These are phyloP conservation scores for Nakazawaea laoshanensis DNA, from an alignment of 805 yeast species.

Conservation along the genomic window DNA sequence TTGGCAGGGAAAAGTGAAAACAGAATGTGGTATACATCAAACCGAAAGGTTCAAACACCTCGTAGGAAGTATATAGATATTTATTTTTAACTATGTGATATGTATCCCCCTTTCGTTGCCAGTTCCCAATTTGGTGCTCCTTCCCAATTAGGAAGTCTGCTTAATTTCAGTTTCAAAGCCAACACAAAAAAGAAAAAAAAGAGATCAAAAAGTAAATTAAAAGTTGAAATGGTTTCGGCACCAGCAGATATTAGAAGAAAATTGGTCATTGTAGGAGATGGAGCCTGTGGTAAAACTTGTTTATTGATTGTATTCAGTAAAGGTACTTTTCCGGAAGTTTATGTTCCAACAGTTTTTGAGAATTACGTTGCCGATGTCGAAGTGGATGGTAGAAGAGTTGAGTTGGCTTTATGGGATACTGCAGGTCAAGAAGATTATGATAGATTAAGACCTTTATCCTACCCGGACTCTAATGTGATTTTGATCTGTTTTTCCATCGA, in stretches of 20 bases:
- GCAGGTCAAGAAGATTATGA: constrained; percentile 98
- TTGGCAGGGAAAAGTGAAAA: constrained; percentile 88
- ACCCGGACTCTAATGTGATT: constrained; percentile 89
- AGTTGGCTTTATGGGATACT: constrained; percentile 94
- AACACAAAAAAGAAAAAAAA: background rate
- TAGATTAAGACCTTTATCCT: constrained; percentile 82
- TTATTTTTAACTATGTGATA: background rate
- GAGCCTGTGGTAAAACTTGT: constrained; percentile 97
- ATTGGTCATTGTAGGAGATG: constrained; percentile 92
- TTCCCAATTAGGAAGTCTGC: too few species aligned
- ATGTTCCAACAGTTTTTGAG: constrained; percentile 94
- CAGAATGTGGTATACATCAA: constrained; percentile 94
- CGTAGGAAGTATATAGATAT: constrained; percentile 17
- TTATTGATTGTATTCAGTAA: constrained; percentile 76
- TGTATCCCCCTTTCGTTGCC: too few species aligned
- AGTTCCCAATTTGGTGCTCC: background rate
- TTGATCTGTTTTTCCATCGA: constrained; percentile 88
- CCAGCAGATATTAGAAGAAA: constrained; percentile 61
- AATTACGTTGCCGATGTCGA: constrained; percentile 97
- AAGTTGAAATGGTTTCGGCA: constrained; percentile 26
- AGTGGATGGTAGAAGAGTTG: constrained; percentile 85
- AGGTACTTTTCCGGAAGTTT: constrained; percentile 89
- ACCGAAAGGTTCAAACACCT: constrained; percentile 65
- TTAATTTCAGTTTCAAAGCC: too few species aligned
- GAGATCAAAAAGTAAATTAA: background rate